Percentiles rank a stretch among this genome's conserved stretches.
phyloP scores from a whole-genome alignment of 192 early-diverging fungal species.

The Backusella liffmaniae region DNA sequence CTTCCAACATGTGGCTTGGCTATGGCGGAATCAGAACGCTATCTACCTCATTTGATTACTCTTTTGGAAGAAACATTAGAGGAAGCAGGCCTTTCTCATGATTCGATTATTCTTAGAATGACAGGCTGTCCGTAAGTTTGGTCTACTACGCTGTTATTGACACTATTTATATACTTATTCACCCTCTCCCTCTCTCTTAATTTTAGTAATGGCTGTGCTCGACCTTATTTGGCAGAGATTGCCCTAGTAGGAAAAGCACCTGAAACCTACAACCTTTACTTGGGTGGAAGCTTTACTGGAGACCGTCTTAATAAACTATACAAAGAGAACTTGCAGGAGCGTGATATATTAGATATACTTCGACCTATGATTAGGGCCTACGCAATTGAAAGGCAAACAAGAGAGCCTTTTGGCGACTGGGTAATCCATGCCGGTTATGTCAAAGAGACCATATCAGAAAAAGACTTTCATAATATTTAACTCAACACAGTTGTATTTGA shows the following conservation, averaged over 20 bases:
- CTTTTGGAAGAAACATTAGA: slow-evolving; percentile 79
- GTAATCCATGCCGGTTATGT: slow-evolving; percentile 83
- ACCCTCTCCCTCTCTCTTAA: not conserved
- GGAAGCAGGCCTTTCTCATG: slow-evolving; percentile 74
- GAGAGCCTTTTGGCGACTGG: slow-evolving; percentile 93
- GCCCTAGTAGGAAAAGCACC: slow-evolving; percentile 94
- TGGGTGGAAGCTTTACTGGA: slow-evolving; percentile 84
- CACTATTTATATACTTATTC: not conserved
- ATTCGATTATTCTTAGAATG: slow-evolving; percentile 93
- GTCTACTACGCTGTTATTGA: not conserved
- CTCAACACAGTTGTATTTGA: not conserved
- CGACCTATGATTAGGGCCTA: slow-evolving; percentile 80
- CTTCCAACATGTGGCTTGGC: slow-evolving; percentile 92
- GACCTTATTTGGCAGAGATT: slow-evolving; percentile 92
- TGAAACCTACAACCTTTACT: slow-evolving; percentile 92
- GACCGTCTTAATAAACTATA: slow-evolving; percentile 89
- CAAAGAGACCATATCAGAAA: slow-evolving; percentile 67
- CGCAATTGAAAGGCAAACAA: slow-evolving; percentile 61
- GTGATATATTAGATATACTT: slow-evolving; percentile 80
- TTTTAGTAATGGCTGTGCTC: slow-evolving; percentile 79
- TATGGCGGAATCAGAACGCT: slow-evolving; percentile 96
- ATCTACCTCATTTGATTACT: slow-evolving; percentile 79
- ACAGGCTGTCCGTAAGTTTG: slow-evolving; percentile 79
- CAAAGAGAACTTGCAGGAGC: slow-evolving; percentile 85
- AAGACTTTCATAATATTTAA: slow-evolving; percentile 63